These are phyloP conservation scores for Microbotryum scabiosae DNA, from an alignment of 1,284 basidiomycete genomes.

Conservation along the genomic window DNA sequence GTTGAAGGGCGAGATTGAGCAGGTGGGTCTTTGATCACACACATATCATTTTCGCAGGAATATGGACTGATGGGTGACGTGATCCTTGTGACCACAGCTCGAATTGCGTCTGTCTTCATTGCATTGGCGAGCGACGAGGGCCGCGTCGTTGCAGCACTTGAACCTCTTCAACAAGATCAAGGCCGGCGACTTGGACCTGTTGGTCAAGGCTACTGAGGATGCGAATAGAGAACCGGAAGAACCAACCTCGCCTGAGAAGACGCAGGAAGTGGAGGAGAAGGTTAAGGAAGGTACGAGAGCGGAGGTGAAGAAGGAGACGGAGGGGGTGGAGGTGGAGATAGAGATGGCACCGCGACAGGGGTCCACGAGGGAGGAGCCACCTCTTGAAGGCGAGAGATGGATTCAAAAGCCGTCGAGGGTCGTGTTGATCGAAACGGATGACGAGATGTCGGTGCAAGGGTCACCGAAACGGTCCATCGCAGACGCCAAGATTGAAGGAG, in stretches of 20 bases:
- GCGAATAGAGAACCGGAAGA: not conserved
- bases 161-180: slow-evolving; percentile 21
- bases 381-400: too few relatives aligned
- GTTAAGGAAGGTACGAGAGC: not conserved
- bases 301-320: not conserved
- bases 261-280: not conserved
- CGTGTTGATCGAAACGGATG: too few relatives aligned
- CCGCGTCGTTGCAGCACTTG: slow-evolving; percentile 17
- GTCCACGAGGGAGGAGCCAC: not conserved
- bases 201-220: slow-evolving; percentile 5
- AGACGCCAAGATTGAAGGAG: too few relatives aligned
- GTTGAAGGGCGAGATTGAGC: slow-evolving; percentile 2
- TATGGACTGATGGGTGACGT: not conserved
- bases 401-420: too few relatives aligned
- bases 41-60: not conserved
- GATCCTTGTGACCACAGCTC: not conserved
- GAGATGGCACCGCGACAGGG: not conserved
- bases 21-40: not conserved
- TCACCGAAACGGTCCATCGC: too few relatives aligned
- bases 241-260: not conserved
- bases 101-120: slow-evolving; percentile 12
- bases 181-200: slow-evolving; percentile 8
- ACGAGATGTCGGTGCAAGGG: too few relatives aligned
- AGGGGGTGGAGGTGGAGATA: not conserved
- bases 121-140: slow-evolving; percentile 27